These are phyloP conservation scores for Miscanthus sacchariflorus DNA, from an alignment of 202 grass and related monocot species.

Conservation along the genomic window DNA sequence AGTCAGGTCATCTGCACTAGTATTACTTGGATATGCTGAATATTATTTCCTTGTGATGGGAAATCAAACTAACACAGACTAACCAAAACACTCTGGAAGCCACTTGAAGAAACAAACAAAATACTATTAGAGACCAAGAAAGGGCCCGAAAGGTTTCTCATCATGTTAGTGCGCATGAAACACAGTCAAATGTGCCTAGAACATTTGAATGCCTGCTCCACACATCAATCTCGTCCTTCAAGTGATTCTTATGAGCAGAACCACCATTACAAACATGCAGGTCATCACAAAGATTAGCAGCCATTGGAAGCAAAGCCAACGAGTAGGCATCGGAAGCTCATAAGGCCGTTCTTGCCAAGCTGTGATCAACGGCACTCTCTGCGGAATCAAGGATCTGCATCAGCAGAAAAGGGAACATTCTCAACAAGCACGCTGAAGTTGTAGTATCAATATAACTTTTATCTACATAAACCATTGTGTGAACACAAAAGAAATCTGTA, in stretches of 20 bases:
- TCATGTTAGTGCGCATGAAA: too few species aligned
- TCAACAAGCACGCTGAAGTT: constrained; percentile 2
- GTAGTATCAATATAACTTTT: background rate
- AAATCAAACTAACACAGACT: too few species aligned
- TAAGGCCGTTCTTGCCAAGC: constrained; percentile 68
- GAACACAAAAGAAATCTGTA: background rate
- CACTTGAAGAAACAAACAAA: too few species aligned
- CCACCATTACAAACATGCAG: constrained; percentile 83
- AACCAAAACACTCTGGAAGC: too few species aligned
- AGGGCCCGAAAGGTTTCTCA: too few species aligned
- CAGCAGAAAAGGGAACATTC: background rate
- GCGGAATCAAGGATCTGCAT: constrained; percentile 82
- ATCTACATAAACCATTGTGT: background rate
- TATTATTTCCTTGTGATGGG: too few species aligned
- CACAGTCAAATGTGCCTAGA: too few species aligned
- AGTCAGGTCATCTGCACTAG: too few species aligned
- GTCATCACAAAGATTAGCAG: constrained; percentile 81
- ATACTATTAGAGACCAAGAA: too few species aligned
- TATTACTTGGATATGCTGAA: too few species aligned
- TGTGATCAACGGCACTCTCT: constrained; percentile 74
- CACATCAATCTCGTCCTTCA: constrained; percentile 19
- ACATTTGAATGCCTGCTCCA: too few species aligned
- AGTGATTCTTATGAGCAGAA: constrained; percentile 81
- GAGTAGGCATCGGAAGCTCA: constrained; percentile 68
- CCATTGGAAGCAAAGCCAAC: background rate